Evolutionary conservation across 306 rosid species (phyloP).

Genomic region (Corylus avellana): DNA sequence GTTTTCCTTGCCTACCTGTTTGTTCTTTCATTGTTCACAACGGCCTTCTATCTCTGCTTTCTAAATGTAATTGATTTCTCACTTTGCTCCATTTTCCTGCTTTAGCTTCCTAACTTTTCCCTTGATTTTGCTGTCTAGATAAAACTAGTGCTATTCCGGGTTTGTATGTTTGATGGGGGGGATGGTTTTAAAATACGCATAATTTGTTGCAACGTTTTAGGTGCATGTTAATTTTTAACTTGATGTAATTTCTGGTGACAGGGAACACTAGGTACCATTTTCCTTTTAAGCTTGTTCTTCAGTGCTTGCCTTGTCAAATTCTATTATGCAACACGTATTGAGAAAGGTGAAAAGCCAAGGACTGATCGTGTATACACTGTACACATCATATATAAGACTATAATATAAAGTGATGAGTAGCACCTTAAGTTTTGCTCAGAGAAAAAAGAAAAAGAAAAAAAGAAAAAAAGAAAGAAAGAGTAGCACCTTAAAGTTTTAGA

Average conservation of each 20-base stretch:
- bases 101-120: neutral
- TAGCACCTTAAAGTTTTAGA: too few relatives aligned
- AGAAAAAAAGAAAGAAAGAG: too few relatives aligned
- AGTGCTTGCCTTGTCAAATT: neutral
- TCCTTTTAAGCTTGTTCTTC: neutral
- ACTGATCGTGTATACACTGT: neutral
- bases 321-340: neutral
- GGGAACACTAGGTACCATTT: neutral
- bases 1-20: neutral
- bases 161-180: neutral
- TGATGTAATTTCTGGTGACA: neutral
- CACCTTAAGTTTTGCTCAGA: neutral
- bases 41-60: neutral
- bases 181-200: too few relatives aligned
- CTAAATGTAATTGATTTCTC: neutral
- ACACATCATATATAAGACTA: neutral
- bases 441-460: too few relatives aligned
- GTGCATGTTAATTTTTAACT: neutral
- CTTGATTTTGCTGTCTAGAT: neutral
- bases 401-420: neutral
- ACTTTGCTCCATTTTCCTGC: neutral
- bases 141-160: neutral
- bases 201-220: too few relatives aligned
- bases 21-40: neutral
- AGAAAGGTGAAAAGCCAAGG: constrained; percentile 5